Evolutionary conservation across 345 rosid species (phyloP).

Genomic region (Citrus unshiu): DNA sequence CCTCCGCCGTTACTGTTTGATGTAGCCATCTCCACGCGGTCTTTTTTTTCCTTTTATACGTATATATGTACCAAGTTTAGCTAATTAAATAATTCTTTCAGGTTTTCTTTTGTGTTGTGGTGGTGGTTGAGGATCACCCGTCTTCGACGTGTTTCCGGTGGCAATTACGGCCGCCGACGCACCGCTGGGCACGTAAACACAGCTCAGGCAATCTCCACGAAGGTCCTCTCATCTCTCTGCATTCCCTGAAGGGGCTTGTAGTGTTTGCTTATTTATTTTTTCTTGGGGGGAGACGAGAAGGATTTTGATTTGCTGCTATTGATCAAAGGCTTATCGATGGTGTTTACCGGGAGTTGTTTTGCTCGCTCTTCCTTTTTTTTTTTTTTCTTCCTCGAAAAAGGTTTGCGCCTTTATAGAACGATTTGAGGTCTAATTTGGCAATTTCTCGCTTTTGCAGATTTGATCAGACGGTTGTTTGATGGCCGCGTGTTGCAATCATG

Average conservation of each 20-base stretch:
- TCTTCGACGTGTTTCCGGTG: slow-evolving; percentile 97
- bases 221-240: slow-evolving; percentile 64
- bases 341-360: not conserved
- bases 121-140: slow-evolving; percentile 61
- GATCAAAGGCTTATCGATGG: not conserved
- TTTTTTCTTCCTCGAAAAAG: not conserved
- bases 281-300: not conserved
- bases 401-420: not conserved
- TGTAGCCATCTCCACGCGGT: not conserved
- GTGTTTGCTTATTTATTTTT: not conserved
- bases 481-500: not conserved
- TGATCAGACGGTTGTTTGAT: not conserved
- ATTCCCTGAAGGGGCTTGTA: slow-evolving; percentile 46
- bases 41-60: not conserved
- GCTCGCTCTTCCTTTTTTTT: not conserved
- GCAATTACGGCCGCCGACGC: slow-evolving; percentile 77
- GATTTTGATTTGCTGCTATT: too few species aligned
- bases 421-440: not conserved
- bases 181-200: slow-evolving; percentile 37
- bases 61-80: too few species aligned
- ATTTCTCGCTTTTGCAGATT: not conserved
- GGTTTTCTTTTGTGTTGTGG: not conserved
- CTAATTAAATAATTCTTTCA: too few species aligned
- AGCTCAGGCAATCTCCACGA: slow-evolving; percentile 48
- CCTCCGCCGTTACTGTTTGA: slow-evolving; percentile 11